Evolutionary conservation across 108 stramenopile genomes (phyloP).

Genomic region (Fistulifera pelliculosa): DNA sequence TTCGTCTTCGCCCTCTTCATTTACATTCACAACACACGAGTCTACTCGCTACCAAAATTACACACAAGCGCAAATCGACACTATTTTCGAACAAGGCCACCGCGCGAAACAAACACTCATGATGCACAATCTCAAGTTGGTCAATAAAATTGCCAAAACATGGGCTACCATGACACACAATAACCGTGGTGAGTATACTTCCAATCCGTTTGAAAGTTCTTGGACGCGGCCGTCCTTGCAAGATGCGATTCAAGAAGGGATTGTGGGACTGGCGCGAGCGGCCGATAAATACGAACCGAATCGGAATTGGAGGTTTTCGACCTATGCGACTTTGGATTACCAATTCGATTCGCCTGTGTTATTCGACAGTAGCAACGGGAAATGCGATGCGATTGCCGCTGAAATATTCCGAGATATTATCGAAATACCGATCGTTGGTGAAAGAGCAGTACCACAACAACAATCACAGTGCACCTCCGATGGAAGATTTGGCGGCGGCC

Average conservation of each 20-base stretch:
- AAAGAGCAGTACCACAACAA: slow-evolving; percentile 24
- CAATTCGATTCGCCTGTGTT: slow-evolving; percentile 51
- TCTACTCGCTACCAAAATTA: background rate
- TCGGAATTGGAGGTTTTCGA: slow-evolving; percentile 57
- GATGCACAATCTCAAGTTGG: slow-evolving; percentile 54
- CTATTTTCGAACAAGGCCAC: background rate
- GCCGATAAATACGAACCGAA: slow-evolving; percentile 70
- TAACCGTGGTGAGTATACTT: too few species aligned
- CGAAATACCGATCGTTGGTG: slow-evolving; percentile 40
- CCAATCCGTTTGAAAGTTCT: slow-evolving; percentile 12
- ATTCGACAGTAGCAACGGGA: slow-evolving; percentile 46
- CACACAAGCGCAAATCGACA: background rate
- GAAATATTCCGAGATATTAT: slow-evolving; percentile 44
- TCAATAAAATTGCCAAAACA: slow-evolving; percentile 58
- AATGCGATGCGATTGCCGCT: slow-evolving; percentile 46
- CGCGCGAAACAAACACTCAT: slow-evolving; percentile 27
- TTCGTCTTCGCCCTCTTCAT: slow-evolving; percentile 26
- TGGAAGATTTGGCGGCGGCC: slow-evolving; percentile 37
- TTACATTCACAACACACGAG: slow-evolving; percentile 22
- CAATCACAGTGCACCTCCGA: slow-evolving; percentile 21
- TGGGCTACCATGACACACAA: slow-evolving; percentile 21
- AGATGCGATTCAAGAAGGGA: slow-evolving; percentile 82
- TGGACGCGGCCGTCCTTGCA: slow-evolving; percentile 57
- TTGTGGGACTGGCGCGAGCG: slow-evolving; percentile 65
- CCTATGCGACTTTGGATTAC: slow-evolving; percentile 87